phyloP scores from a whole-genome alignment of 805 yeast genomes.

The Saccharomyces paradoxus region DNA sequence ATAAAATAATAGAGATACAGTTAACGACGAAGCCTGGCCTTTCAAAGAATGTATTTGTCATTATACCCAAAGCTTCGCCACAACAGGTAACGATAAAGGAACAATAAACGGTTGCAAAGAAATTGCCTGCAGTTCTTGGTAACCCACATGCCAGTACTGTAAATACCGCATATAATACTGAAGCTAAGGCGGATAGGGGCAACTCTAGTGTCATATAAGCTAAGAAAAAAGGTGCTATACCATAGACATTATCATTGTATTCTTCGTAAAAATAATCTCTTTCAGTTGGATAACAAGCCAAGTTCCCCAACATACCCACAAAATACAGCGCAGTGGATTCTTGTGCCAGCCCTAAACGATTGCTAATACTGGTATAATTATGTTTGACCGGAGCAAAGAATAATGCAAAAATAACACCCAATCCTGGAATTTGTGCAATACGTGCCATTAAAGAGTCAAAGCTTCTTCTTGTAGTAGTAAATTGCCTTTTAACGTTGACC shows the following conservation, averaged over 20 bases:
- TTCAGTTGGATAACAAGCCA: conserved; percentile 68
- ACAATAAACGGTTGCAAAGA: conserved; percentile 53
- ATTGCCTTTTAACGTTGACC: conserved; percentile 33
- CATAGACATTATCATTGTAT: conserved; percentile 63
- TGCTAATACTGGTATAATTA: conserved; percentile 43
- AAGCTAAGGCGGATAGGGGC: conserved; percentile 32
- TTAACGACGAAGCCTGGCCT: conserved; percentile 79
- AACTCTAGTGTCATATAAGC: conserved; percentile 28
- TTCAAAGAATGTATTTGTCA: conserved; percentile 62
- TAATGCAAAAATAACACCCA: conserved; percentile 58
- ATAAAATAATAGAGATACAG: conserved; percentile 54
- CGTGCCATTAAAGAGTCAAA: conserved; percentile 58
- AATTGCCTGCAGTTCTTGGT: conserved; percentile 59
- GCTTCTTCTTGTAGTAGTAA: conserved; percentile 36
- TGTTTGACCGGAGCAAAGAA: conserved; percentile 56
- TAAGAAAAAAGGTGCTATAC: conserved; percentile 51
- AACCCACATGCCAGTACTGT: conserved; percentile 65
- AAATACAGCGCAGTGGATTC: conserved; percentile 65
- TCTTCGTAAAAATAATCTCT: conserved; percentile 73
- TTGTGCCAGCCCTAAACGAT: conserved; percentile 70
- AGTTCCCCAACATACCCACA: conserved; percentile 71
- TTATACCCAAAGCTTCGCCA: conserved; percentile 80
- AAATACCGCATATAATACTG: conserved; percentile 51
- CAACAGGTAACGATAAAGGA: conserved; percentile 51
- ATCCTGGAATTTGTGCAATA: conserved; percentile 52